Evolutionary conservation across 805 yeast species (phyloP), one percentile per base, ranked within the genome.

Genomic region (Kazachstania viticola): DNA sequence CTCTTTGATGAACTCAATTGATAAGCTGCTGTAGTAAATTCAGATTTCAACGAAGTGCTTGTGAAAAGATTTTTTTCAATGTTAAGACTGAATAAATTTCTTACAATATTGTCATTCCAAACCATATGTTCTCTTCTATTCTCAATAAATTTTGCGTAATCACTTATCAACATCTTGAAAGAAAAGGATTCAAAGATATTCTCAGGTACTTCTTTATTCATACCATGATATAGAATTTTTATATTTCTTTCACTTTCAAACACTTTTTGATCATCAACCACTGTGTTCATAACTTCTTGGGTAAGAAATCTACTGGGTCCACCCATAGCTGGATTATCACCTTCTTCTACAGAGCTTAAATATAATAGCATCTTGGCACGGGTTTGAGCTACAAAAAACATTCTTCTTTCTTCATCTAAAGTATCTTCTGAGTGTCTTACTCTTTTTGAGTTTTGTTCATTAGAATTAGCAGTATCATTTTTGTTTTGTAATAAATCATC

Each of bases 351-450:
- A 2, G 58, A 44, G 1, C 61, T 47, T 12, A 77, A 42, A 41
- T 68, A 71, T 9, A 78, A 49, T 16, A 75, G 45, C 3, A 54
- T 54, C 50, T 79, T 78, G 0, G 95, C 93, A 40, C 98, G 65
- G 0, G 95, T 88, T 28, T 77, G 62, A 0, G 95, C 94, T 9
- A 91, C 98, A 52, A 83, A 91, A 37, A 85, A 67, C 42, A 88
- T 71, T 30, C 97, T 54, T 33, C 94, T 58, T 46, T 85, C 96
- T 55, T 88, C 97, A 40, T 79, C 69, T 2, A 72, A 25, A 9
- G 57, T 25, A 6, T 34, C 31, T 15, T 39, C 40, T 24, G 25
- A 27, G 12, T 26, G 18, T 11, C 18, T 26, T n/a, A 41, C 27
- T 18, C 33, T 30, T 18, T 36, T 32, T 24, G 34, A 30, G 6